Evolutionary conservation across 305 asterid species (phyloP), one percentile per base, ranked within the genome.

Genomic region (Solanum hybrid): DNA sequence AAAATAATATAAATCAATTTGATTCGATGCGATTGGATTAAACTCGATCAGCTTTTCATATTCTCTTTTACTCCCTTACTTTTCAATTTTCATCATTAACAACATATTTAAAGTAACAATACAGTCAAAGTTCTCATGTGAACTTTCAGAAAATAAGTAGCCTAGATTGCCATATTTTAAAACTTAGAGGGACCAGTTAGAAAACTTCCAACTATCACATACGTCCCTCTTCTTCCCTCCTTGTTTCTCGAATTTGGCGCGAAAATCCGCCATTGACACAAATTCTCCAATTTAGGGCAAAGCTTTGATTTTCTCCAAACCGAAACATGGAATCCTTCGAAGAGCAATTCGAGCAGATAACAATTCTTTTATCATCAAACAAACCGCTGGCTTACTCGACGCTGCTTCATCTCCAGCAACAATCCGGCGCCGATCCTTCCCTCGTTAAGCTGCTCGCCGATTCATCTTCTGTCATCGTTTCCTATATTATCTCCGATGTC

Each of bases 351-450:
- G 96, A 94, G 77, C 95, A 95, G 86, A 93, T 96, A 51, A 89
- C 88, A 88, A 37, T 60, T 8, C 92, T 91, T 10, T 69, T 95
- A 35, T 87, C 93, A 38, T 91, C 80, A 69, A 77, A 90, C 84
- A 94, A 94, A 81, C 88, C 93, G 31, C 31, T 86, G 27, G 97
- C 95, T 36, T 96, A 94, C 92, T 86, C 93, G 51, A 92, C 92
- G 71, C 94, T 96, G 17, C 88, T 94, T 90, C 91, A 85, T 88
- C 91, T 95, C 90, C 96, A 95, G 87, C 93, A 93, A 92, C 90
- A 90, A 64, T 90, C 96, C 17, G 73, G 77, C 85, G 91, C 51
- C 38, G 93, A 94, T 89, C 73, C 94, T 80, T 91, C 94, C 84
- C 94, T 93, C 31, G 72, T 93, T 24, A 91, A 85, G 60, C 69